Percentiles rank a stretch among this genome's conserved stretches.
phyloP scores from a whole-genome alignment of 331 rosid species.

The Prunus yedoensis region DNA sequence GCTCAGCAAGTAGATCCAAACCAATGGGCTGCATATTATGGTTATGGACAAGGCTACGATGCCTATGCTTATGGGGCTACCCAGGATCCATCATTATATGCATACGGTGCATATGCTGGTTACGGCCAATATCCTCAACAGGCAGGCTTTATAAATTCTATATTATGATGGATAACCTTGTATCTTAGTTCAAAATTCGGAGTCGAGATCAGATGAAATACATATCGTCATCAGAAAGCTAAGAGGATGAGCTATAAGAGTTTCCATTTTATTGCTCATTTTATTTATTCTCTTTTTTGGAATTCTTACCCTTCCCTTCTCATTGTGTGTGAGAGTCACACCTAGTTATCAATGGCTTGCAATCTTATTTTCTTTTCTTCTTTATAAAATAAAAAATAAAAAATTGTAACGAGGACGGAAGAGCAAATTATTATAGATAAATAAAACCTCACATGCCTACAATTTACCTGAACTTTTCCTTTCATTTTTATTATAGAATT shows the following conservation, averaged over 20 bases:
- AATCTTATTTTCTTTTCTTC: background rate
- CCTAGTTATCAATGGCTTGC: background rate
- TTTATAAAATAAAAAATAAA: background rate
- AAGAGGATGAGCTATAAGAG: background rate
- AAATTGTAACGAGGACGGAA: background rate
- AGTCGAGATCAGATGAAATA: background rate
- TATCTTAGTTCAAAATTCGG: background rate
- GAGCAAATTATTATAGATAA: background rate
- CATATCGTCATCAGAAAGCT: background rate
- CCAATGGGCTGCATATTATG: constrained; percentile 85
- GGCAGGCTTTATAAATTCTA: constrained; percentile 35
- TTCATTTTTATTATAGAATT: background rate
- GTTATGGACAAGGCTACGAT: constrained; percentile 92
- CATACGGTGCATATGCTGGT: constrained; percentile 76
- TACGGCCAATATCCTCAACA: constrained; percentile 86
- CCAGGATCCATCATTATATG: constrained; percentile 81
- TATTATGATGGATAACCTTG: background rate
- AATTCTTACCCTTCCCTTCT: background rate
- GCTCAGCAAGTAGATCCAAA: constrained; percentile 78
- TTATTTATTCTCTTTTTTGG: background rate
- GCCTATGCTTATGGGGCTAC: constrained; percentile 78
- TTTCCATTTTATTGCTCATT: background rate
- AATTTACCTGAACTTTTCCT: background rate
- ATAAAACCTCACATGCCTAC: background rate
- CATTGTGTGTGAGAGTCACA: background rate